Base-by-base conservation (phyloP, 2,329 filamentous ascomycete species). In the Stachybotrys chartarum region DNA sequence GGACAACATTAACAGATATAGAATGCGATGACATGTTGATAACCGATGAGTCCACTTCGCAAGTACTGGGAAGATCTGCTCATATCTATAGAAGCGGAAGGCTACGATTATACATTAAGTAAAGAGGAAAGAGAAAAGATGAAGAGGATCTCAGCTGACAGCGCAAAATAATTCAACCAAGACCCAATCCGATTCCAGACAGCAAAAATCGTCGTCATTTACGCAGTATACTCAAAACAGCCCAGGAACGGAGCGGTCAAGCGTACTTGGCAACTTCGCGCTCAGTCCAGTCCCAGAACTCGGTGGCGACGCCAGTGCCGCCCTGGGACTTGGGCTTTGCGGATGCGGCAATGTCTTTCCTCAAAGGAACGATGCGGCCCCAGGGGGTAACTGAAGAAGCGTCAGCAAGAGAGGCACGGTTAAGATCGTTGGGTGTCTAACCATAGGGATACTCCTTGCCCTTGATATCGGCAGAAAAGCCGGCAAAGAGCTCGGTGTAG, bases 401-500 rank as follows among this genome's bases (percentile, higher is more conserved):
- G 35, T 42, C 14, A 42, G 35, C 35, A 14, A 42, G 8, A 10
- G 35, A 42, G 35, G 3, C 14, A 10, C 35, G 35, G 14, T 42
- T 10, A 42, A 14, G 14, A 42, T 42, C 8, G 35, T 42, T 3
- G 14, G 35, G 35, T 14, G 35, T 10, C 35, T 6, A 10, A 42
- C 35, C 35, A 42, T 42, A 42, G 35, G 35, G 35, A 14, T 42
- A 42, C 35, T 42, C 35, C 35, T 42, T 42, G 35, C 35, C 35
- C 35, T 42, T 42, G 35, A 42, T 14, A 14, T 42, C 35, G 35
- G 35, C 35, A 14, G 35, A 42, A 14, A 74, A 61, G 0, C 69
- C 74, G 2, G 75, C 71, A 57, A 70, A 79, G 1, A 79, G 59
- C 56, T 75, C 69, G 0, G 76, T 77, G 56, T 75, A 77, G 1